Percentiles rank a stretch among this genome's conserved stretches.
Evolutionary conservation across 257 asterid genomes (phyloP).

Genomic region (Solanum neorickii): DNA sequence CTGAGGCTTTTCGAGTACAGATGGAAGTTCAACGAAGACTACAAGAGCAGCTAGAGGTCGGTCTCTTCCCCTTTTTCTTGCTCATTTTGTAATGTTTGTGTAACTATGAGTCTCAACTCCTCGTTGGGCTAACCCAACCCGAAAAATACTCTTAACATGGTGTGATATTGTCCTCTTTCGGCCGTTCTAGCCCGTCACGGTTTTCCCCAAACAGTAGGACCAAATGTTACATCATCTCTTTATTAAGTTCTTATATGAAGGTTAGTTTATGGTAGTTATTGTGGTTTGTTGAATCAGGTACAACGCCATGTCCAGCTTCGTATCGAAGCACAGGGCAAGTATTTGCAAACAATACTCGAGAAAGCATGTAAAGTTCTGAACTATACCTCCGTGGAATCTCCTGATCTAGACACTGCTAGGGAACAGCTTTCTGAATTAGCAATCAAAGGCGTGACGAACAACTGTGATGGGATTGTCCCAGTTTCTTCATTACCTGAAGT

Average conservation of each 20-base stretch:
- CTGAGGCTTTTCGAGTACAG: conserved; percentile 86
- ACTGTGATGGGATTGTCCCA: conserved; percentile 21
- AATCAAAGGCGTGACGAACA: conserved; percentile 39
- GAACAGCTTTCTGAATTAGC: conserved; percentile 54
- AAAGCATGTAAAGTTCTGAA: conserved; percentile 19
- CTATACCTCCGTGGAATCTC: conserved; percentile 1
- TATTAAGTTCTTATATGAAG: background rate
- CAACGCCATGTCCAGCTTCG: conserved; percentile 37
- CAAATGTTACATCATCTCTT: background rate
- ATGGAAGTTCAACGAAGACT: conserved; percentile 83
- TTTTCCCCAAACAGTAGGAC: background rate
- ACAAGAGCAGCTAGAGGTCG: conserved; percentile 85
- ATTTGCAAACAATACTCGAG: conserved; percentile 30
- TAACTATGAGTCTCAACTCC: background rate
- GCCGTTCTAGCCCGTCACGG: background rate
- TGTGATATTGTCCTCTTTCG: background rate
- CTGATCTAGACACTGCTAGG: conserved; percentile 51
- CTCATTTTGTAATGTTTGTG: background rate
- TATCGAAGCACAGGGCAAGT: conserved; percentile 34
- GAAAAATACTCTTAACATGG: background rate
- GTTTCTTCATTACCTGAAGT: conserved; percentile 24
- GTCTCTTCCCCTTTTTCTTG: background rate
- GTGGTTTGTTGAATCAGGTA: conserved; percentile 11
- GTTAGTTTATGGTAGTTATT: background rate
- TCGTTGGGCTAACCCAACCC: background rate